phyloP scores from a whole-genome alignment of 768 basidiomycete species.

The Lactarius akahatsu region DNA sequence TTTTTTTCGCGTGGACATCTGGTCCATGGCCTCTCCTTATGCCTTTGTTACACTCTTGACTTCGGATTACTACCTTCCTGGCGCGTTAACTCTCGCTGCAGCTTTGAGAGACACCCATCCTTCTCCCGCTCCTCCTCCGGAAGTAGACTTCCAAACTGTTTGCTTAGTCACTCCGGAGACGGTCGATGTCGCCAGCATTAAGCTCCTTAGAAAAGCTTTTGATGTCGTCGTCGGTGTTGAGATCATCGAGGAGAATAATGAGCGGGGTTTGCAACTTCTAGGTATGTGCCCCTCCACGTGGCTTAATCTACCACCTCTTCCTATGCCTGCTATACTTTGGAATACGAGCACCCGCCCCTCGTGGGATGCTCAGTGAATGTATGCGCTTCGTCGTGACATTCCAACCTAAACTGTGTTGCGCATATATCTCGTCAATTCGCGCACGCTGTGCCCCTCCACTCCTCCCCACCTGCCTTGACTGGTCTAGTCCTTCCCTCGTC shows the following conservation, averaged over 20 bases:
- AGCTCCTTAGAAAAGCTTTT: slow-evolving; percentile 74
- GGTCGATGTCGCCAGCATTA: slow-evolving; percentile 79
- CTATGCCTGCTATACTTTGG: not conserved
- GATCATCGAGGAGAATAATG: slow-evolving; percentile 68
- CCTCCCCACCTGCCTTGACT: not conserved
- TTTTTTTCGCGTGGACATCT: slow-evolving; percentile 25
- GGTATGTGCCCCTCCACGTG: slow-evolving; percentile 52
- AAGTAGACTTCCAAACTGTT: slow-evolving; percentile 74
- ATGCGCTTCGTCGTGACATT: not conserved
- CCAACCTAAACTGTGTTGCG: not conserved
- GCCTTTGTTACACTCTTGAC: slow-evolving; percentile 93
- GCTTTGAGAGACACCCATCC: slow-evolving; percentile 82
- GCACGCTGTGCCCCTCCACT: not conserved
- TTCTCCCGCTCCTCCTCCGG: slow-evolving; percentile 52
- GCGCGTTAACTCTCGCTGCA: slow-evolving; percentile 82
- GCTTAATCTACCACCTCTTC: slow-evolving; percentile 1
- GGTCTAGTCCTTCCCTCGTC: not conserved
- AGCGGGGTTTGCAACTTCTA: slow-evolving; percentile 69
- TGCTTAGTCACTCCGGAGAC: slow-evolving; percentile 95
- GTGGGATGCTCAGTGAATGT: too few species aligned
- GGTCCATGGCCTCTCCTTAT: slow-evolving; percentile 60
- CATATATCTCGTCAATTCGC: slow-evolving; percentile 1
- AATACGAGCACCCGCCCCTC: not conserved
- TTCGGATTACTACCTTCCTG: slow-evolving; percentile 89
- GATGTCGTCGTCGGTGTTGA: slow-evolving; percentile 92